Percentiles rank a stretch among this genome's conserved stretches.
phyloP scores from a whole-genome alignment of 1,284 basidiomycete species.

The Serendipita sp. region DNA sequence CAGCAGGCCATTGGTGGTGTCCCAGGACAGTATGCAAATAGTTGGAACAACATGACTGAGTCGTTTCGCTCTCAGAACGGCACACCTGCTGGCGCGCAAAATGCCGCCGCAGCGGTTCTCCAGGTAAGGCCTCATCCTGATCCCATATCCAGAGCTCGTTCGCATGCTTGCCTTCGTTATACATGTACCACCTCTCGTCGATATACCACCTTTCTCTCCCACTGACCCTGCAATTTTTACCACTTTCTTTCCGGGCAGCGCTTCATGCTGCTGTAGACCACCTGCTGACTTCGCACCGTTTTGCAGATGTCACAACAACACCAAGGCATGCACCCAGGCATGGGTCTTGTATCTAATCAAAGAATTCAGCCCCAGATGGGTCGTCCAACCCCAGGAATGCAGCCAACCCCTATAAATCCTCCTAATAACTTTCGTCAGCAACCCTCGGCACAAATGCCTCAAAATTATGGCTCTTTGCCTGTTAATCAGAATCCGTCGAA shows the following conservation, averaged over 20 bases:
- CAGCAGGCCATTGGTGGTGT: background rate
- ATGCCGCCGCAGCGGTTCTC: background rate
- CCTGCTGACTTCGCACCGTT: background rate
- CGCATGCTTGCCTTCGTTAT: background rate
- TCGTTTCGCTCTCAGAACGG: background rate
- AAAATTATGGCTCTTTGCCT: background rate
- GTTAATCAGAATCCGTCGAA: too few relatives aligned
- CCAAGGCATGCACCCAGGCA: background rate
- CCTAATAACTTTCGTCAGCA: background rate
- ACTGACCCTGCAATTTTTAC: background rate
- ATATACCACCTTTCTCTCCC: background rate
- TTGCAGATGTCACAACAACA: background rate
- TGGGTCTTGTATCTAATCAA: background rate
- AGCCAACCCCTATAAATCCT: background rate
- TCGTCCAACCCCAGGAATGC: background rate
- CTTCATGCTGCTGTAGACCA: background rate
- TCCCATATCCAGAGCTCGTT: background rate
- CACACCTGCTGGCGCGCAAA: background rate
- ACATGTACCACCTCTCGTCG: background rate
- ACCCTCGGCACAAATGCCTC: background rate
- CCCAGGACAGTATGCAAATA: background rate
- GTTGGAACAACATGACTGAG: background rate
- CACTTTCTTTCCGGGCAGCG: constrained; percentile 1
- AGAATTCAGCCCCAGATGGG: background rate
- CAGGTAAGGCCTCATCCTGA: constrained; percentile 1